Percentiles rank a stretch among this genome's conserved stretches.
Conservation (phyloP, 495 filamentous ascomycete genomes). For the Aspergillus cavernicola region DNA sequence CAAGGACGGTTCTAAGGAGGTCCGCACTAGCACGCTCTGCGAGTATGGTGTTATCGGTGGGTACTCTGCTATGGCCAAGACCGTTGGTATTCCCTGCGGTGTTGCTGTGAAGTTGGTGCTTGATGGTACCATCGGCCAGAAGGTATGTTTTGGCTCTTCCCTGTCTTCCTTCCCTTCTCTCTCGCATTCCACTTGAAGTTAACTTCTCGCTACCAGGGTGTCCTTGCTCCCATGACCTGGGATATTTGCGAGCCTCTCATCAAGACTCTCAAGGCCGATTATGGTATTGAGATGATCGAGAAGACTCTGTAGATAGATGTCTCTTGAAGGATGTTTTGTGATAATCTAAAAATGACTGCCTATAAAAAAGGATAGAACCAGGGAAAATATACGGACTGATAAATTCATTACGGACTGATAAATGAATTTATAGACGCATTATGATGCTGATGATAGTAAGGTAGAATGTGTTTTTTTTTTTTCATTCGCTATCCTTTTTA, state of each 20-base stretch:
- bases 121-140: constrained; percentile 71
- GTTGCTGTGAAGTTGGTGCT: constrained; percentile 78
- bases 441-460: too few relatives aligned
- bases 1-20: constrained; percentile 71
- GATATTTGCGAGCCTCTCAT: constrained; percentile 66
- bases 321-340: background rate
- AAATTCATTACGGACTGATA: too few relatives aligned
- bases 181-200: background rate
- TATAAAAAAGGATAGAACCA: background rate
- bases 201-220: constrained; percentile 37
- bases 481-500: constrained; percentile 10
- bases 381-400: background rate
- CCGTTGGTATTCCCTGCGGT: constrained; percentile 63
- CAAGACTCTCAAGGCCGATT: constrained; percentile 63
- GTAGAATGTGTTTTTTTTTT: background rate
- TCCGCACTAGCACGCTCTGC: constrained; percentile 71
- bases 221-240: constrained; percentile 75
- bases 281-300: constrained; percentile 49
- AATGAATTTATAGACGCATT: background rate
- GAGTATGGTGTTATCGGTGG: constrained; percentile 82
- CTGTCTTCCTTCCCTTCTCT: background rate
- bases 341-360: constrained; percentile 9
- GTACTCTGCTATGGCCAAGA: constrained; percentile 87
- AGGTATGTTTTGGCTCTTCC: constrained; percentile 29
- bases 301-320: constrained; percentile 34